A percentile compares a stretch with the other conserved stretches of the same genome.
Conservation (phyloP, 805 yeast species). For the Candida taoyuanica region DNA sequence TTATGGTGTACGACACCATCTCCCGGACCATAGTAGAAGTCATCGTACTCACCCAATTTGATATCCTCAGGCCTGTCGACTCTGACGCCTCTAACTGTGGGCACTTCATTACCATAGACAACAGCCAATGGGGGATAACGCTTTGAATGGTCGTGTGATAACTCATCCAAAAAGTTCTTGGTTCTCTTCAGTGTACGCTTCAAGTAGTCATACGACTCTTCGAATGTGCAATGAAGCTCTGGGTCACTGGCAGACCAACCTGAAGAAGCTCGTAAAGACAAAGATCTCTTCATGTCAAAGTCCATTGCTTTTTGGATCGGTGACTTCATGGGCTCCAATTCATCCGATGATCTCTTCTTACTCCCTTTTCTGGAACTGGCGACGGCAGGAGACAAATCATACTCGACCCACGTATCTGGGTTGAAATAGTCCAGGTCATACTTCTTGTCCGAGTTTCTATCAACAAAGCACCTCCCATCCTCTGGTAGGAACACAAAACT, state of each 20-base stretch:
- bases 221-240: constrained; percentile 30
- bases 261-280: constrained; percentile 12
- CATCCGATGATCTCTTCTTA: constrained; percentile 3
- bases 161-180: constrained; percentile 49
- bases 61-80: constrained; percentile 62
- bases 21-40: constrained; percentile 83
- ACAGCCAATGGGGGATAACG: constrained; percentile 80
- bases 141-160: constrained; percentile 48
- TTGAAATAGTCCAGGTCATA: constrained; percentile 73
- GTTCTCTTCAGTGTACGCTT: constrained; percentile 56
- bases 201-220: constrained; percentile 64
- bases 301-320: constrained; percentile 7
- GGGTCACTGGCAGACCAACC: constrained; percentile 1
- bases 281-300: constrained; percentile 19
- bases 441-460: constrained; percentile 51
- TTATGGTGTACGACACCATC: constrained; percentile 88
- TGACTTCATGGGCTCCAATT: neutral
- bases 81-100: constrained; percentile 78
- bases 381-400: constrained; percentile 73
- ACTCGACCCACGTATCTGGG: constrained; percentile 74
- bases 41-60: constrained; percentile 64
- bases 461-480: constrained; percentile 68
- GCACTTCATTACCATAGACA: constrained; percentile 76
- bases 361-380: constrained; percentile 21
- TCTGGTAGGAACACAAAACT: constrained; percentile 75